Conservation (phyloP, 768 basidiomycete species). For the Leccinellum rugosiceps region DNA sequence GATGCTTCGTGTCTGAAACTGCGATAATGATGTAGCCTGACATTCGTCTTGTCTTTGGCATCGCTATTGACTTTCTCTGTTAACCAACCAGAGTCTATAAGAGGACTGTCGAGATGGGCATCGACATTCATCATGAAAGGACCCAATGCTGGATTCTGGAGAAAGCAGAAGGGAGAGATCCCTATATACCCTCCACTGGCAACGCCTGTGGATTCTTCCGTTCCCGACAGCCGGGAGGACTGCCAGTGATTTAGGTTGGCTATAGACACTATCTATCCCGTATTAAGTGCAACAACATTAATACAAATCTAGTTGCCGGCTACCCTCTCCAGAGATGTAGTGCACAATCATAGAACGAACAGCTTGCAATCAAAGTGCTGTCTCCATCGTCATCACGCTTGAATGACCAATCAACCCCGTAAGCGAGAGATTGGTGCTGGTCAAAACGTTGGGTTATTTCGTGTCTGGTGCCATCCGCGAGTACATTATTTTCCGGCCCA, state of each 20-base stretch:
- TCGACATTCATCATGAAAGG: slow-evolving; percentile 64
- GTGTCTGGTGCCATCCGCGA: slow-evolving; percentile 21
- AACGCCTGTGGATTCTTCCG: slow-evolving; percentile 2
- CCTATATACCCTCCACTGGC: slow-evolving; percentile 14
- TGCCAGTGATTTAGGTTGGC: slow-evolving; percentile 2
- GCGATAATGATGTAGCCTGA: slow-evolving; percentile 38
- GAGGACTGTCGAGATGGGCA: slow-evolving; percentile 74
- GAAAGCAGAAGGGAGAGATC: slow-evolving; percentile 27
- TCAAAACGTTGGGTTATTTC: slow-evolving; percentile 61
- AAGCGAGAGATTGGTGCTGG: slow-evolving; percentile 79
- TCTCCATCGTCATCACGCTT: slow-evolving; percentile 23
- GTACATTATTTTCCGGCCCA: neutral
- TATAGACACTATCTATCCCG: neutral
- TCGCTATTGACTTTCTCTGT: slow-evolving; percentile 60
- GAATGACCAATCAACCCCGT: slow-evolving; percentile 89
- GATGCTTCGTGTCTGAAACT: slow-evolving; percentile 8
- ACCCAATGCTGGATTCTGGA: slow-evolving; percentile 53
- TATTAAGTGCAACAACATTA: neutral
- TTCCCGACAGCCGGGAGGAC: neutral
- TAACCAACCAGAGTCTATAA: slow-evolving; percentile 60
- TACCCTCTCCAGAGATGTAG: slow-evolving; percentile 78
- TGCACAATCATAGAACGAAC: slow-evolving; percentile 93
- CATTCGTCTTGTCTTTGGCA: slow-evolving; percentile 62
- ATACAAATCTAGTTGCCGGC: slow-evolving; percentile 13
- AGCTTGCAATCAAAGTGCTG: slow-evolving; percentile 70